Percentiles rank a stretch among this genome's conserved stretches.
Conservation (phyloP, 192 early-diverging fungal species). For the Coemansia sp. region DNA sequence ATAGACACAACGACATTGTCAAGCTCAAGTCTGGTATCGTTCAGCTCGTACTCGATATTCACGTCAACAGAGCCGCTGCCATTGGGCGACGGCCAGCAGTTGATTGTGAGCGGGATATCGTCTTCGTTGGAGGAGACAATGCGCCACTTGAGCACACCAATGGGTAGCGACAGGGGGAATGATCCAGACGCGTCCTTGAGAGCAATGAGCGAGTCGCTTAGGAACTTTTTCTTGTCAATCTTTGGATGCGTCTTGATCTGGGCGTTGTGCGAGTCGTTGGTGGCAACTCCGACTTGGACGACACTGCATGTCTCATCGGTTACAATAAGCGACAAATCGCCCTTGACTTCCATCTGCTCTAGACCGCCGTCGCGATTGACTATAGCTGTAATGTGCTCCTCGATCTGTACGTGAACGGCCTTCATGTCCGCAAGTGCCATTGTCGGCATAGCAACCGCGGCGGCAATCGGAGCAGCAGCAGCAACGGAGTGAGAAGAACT, state of each 20-base stretch:
- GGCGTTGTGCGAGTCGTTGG: constrained; percentile 64
- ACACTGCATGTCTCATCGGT: constrained; percentile 65
- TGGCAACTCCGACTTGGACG: constrained; percentile 66
- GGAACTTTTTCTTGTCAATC: constrained; percentile 90
- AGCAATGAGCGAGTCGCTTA: constrained; percentile 68
- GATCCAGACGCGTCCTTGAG: constrained; percentile 80
- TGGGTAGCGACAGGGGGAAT: constrained; percentile 84
- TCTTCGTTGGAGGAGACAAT: constrained; percentile 82
- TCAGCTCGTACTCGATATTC: constrained; percentile 96
- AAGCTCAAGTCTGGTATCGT: constrained; percentile 74
- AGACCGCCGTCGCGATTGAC: constrained; percentile 91
- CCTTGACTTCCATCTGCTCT: constrained; percentile 93
- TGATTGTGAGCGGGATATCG: constrained; percentile 80
- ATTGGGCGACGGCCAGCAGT: constrained; percentile 96
- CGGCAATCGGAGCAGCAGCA: constrained; percentile 10
- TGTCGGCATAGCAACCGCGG: constrained; percentile 9
- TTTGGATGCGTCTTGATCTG: constrained; percentile 99
- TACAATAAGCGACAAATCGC: constrained; percentile 82
- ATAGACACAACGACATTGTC: constrained; percentile 87
- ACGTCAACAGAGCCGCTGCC: constrained; percentile 90
- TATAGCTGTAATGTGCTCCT: constrained; percentile 84
- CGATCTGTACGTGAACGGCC: constrained; percentile 85
- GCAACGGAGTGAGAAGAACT: neutral
- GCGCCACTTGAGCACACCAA: constrained; percentile 91
- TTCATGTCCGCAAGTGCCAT: constrained; percentile 56